Evolutionary conservation across 176 grass and related monocot species (phyloP).

Genomic region (Melocanna baccifera): DNA sequence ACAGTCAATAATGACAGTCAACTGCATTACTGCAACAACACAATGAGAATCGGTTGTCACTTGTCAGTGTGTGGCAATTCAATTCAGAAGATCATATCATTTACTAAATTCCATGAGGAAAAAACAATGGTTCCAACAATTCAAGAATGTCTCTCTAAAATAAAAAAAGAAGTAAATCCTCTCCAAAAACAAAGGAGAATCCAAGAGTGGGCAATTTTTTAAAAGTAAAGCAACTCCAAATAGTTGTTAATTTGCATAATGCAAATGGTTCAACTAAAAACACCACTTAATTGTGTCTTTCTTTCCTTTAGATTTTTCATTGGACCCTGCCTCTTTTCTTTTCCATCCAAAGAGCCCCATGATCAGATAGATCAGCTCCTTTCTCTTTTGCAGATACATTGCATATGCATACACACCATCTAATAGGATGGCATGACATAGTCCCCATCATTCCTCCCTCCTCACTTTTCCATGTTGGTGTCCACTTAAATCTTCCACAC

Average conservation of each 20-base stretch:
- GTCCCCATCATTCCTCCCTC: conserved; percentile 14
- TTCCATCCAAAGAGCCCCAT: conserved; percentile 22
- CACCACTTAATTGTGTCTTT: neutral
- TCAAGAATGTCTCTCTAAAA: neutral
- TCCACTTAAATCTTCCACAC: conserved; percentile 44
- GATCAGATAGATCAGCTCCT: conserved; percentile 26
- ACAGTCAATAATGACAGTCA: neutral
- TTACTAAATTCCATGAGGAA: neutral
- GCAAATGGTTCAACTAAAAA: neutral
- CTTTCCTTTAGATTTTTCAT: neutral
- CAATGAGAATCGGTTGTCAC: neutral
- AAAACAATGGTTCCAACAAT: neutral
- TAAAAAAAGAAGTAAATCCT: no score
- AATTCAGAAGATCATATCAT: neutral
- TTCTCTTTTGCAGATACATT: conserved; percentile 11
- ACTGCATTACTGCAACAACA: neutral
- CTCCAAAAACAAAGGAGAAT: neutral
- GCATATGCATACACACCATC: neutral
- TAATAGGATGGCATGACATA: conserved; percentile 20
- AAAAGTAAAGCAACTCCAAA: neutral
- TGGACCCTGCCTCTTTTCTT: neutral
- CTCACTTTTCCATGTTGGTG: conserved; percentile 39
- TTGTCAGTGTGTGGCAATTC: neutral
- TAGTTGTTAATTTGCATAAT: neutral
- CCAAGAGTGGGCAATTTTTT: neutral